Conservation (phyloP, 1,284 basidiomycete species). For the Tremellales sp. region DNA sequence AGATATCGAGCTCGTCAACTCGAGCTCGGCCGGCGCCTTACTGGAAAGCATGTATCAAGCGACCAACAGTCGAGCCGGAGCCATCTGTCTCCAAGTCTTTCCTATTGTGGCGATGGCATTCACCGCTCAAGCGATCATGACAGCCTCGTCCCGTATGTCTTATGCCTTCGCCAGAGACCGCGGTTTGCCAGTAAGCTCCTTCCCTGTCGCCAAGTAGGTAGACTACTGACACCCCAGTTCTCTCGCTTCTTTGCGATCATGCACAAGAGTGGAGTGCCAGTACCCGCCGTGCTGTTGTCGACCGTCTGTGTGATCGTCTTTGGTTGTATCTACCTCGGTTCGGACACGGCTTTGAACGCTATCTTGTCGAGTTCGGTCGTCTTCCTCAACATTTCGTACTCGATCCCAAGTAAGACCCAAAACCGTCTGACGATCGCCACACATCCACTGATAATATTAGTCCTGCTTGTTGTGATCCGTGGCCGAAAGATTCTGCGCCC, state of each 20-base stretch:
- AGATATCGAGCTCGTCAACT: slow-evolving; percentile 56
- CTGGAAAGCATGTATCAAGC: slow-evolving; percentile 64
- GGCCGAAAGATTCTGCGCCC: slow-evolving; percentile 46
- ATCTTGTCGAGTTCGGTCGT: slow-evolving; percentile 50
- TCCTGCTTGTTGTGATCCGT: slow-evolving; percentile 46
- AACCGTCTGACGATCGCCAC: background rate
- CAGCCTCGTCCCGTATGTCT: slow-evolving; percentile 63
- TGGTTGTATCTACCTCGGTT: slow-evolving; percentile 57
- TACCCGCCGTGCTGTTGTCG: slow-evolving; percentile 60
- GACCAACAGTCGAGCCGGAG: slow-evolving; percentile 58
- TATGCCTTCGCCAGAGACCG: slow-evolving; percentile 68
- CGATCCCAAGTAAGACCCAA: slow-evolving; percentile 33
- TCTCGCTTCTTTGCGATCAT: slow-evolving; percentile 55
- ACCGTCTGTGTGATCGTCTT: slow-evolving; percentile 51
- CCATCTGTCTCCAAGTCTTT: slow-evolving; percentile 56
- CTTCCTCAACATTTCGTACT: slow-evolving; percentile 50
- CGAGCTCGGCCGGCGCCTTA: slow-evolving; percentile 60
- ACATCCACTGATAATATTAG: slow-evolving; percentile 6
- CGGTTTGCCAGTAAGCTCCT: too few relatives aligned
- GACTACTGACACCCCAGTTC: too few relatives aligned
- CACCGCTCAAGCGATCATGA: slow-evolving; percentile 53
- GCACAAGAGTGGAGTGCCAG: slow-evolving; percentile 54
- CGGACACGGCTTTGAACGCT: slow-evolving; percentile 53
- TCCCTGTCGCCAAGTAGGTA: too few relatives aligned
- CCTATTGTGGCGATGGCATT: slow-evolving; percentile 49